Evolutionary conservation across 495 filamentous ascomycete genomes (phyloP).

Genomic region (Pseudoneurospora amorphoporcata): DNA sequence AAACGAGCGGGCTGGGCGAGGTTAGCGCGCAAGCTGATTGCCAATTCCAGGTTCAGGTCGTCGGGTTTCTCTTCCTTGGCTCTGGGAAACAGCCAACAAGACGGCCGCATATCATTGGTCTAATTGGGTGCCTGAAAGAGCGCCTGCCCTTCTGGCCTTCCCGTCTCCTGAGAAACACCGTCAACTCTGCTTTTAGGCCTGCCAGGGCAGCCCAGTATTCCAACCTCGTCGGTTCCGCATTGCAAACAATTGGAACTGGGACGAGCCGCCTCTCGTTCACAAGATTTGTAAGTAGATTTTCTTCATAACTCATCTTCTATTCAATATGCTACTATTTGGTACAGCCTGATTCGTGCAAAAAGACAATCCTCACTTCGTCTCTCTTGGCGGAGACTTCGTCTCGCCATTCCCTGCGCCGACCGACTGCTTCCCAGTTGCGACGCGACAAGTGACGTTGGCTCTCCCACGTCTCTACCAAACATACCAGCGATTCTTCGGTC

Average conservation of each 20-base stretch:
- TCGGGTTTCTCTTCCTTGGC: not conserved
- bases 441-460: not conserved
- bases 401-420: not conserved
- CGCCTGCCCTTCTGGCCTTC: not conserved
- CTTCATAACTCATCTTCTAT: not conserved
- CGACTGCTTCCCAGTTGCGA: not conserved
- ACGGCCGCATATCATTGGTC: constrained; percentile 3
- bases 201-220: constrained; percentile 13
- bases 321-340: not conserved
- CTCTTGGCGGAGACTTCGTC: not conserved
- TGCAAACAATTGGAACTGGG: constrained; percentile 5
- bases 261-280: constrained; percentile 8
- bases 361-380: not conserved
- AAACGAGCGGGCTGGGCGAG: not conserved
- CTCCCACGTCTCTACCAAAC: not conserved
- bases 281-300: constrained; percentile 17
- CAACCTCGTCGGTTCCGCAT: not conserved
- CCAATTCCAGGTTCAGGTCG: not conserved
- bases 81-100: not conserved
- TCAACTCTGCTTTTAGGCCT: constrained; percentile 1
- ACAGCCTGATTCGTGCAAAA: not conserved
- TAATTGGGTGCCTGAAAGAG: not conserved
- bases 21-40: not conserved
- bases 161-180: constrained; percentile 15
- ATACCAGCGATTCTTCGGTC: not conserved